Evolutionary conservation across 2,329 filamentous ascomycete genomes (phyloP).

Genomic region (Aurifilum marmelostoma): DNA sequence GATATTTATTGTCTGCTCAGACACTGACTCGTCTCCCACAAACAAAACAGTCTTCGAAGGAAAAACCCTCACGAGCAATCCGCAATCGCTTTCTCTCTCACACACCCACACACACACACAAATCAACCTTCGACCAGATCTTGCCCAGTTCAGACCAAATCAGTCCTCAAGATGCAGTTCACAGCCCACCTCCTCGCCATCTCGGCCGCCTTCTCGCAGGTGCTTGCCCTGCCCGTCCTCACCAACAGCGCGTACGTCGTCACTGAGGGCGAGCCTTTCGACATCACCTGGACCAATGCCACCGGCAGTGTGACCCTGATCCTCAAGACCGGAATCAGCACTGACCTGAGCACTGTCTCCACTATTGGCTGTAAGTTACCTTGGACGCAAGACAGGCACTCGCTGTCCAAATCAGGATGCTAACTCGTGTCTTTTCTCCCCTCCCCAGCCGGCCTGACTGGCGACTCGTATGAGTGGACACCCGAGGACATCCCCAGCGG

Average conservation of each 20-base stretch:
- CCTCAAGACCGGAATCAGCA: conserved; percentile 44
- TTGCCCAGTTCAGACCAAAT: not conserved
- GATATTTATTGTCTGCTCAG: not conserved
- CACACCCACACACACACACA: not conserved
- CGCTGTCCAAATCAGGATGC: not conserved
- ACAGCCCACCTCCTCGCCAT: conserved; percentile 40
- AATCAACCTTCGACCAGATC: conserved; percentile 21
- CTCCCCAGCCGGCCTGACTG: conserved; percentile 39
- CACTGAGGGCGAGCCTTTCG: conserved; percentile 45
- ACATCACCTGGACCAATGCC: conserved; percentile 47
- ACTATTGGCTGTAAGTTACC: conserved; percentile 43
- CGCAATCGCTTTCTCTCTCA: conserved; percentile 9
- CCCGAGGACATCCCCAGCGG: conserved; percentile 43
- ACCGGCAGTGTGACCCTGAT: conserved; percentile 47
- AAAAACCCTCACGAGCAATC: conserved; percentile 1
- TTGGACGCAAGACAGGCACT: not conserved
- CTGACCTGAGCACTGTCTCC: conserved; percentile 41
- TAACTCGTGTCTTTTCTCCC: not conserved
- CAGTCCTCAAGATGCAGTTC: conserved; percentile 47
- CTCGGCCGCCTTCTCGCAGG: conserved; percentile 40
- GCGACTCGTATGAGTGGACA: conserved; percentile 44
- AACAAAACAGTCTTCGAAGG: not conserved
- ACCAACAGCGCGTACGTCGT: conserved; percentile 40
- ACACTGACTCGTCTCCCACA: not conserved
- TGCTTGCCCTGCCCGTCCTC: conserved; percentile 34